phyloP scores from a whole-genome alignment of 345 rosid genomes.

The Eucalyptus urophylla region DNA sequence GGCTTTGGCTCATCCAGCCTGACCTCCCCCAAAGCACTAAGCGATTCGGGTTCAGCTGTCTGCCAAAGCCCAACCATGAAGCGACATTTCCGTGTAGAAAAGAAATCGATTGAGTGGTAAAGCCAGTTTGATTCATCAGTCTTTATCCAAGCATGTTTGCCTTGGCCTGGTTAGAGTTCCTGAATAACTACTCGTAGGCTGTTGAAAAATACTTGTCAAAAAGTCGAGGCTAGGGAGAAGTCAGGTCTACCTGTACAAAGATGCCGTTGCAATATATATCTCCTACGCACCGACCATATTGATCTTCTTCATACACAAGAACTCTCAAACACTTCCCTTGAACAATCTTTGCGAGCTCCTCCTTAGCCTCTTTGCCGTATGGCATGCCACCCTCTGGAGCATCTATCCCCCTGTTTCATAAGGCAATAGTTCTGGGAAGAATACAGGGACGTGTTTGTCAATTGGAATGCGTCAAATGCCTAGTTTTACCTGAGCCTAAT shows the following conservation, averaged over 20 bases:
- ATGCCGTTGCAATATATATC: conserved; percentile 65
- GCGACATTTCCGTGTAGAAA: not conserved
- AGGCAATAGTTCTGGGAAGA: not conserved
- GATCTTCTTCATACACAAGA: conserved; percentile 55
- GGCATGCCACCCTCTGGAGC: conserved; percentile 79
- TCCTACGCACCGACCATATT: conserved; percentile 54
- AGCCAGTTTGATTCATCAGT: not conserved
- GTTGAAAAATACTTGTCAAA: not conserved
- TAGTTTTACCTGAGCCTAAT: conserved; percentile 41
- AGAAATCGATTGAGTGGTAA: not conserved
- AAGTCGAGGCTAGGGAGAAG: not conserved
- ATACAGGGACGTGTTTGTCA: not conserved
- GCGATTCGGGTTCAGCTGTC: not conserved
- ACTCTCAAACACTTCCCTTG: conserved; percentile 57
- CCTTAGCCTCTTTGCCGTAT: conserved; percentile 59
- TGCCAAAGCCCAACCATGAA: not conserved
- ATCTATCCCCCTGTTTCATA: conserved; percentile 61
- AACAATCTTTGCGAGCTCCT: conserved; percentile 47
- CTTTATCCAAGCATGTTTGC: not conserved
- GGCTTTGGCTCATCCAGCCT: not conserved
- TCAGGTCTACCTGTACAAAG: conserved; percentile 36
- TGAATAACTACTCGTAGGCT: not conserved
- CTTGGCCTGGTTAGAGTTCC: not conserved
- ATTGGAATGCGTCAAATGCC: not conserved
- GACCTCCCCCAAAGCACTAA: not conserved